A percentile compares a stretch with the other conserved stretches of the same genome.
phyloP scores from a whole-genome alignment of 495 filamentous ascomycete genomes.

The Halenospora varia region DNA sequence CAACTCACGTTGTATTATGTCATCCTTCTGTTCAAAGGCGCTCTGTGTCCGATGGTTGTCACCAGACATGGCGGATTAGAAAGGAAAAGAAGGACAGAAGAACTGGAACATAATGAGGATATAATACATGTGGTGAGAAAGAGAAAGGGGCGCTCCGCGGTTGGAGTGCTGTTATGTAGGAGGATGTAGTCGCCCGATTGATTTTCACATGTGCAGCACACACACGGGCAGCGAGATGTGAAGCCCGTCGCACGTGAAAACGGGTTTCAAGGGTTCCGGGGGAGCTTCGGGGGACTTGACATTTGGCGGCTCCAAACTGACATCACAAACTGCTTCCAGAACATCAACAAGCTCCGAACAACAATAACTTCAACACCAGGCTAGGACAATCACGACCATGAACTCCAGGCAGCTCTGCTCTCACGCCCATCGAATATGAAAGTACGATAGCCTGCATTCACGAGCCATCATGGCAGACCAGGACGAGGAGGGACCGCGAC shows the following conservation, averaged over 20 bases:
- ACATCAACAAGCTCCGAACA: too few relatives aligned
- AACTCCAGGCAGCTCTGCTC: too few relatives aligned
- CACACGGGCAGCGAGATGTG: too few relatives aligned
- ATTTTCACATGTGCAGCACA: neutral
- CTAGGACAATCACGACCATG: too few relatives aligned
- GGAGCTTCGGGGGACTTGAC: too few relatives aligned
- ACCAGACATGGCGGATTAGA: constrained; percentile 25
- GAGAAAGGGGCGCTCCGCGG: constrained; percentile 21
- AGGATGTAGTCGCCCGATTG: too few relatives aligned
- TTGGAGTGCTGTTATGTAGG: neutral
- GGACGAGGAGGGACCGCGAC: constrained; percentile 13
- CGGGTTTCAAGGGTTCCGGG: too few relatives aligned
- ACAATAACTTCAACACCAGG: neutral
- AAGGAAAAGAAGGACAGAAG: constrained; percentile 24
- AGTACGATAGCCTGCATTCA: constrained; percentile 3
- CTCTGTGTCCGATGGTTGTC: constrained; percentile 19
- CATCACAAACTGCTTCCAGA: too few relatives aligned
- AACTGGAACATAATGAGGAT: constrained; percentile 22
- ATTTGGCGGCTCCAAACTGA: too few relatives aligned
- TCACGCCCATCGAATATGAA: constrained; percentile 5
- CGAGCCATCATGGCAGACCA: constrained; percentile 22
- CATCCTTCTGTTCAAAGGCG: constrained; percentile 19
- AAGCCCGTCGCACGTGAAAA: too few relatives aligned
- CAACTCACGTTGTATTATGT: constrained; percentile 20
- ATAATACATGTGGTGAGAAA: constrained; percentile 21